Evolutionary conservation across 2,329 filamentous ascomycete species (phyloP).

Genomic region (Knufia petricola): DNA sequence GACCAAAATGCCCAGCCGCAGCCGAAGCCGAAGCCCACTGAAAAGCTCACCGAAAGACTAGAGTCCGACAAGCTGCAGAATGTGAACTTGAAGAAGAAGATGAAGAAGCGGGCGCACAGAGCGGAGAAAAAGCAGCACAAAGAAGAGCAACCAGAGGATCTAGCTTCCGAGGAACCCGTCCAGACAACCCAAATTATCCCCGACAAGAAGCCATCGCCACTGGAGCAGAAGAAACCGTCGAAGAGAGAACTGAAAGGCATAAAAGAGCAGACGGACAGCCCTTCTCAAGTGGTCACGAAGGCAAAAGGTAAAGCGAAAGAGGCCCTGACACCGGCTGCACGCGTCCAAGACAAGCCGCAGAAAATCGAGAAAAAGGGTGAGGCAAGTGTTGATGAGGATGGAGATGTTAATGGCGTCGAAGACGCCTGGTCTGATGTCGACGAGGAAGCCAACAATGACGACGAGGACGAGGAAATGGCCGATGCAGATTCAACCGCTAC

Average conservation of each 20-base stretch:
- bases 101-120: constrained; percentile 20
- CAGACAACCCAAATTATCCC: constrained; percentile 38
- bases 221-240: constrained; percentile 24
- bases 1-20: constrained; percentile 23
- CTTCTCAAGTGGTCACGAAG: constrained; percentile 9
- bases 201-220: constrained; percentile 23
- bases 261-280: constrained; percentile 15
- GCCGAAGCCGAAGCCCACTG: constrained; percentile 25
- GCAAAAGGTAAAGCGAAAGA: constrained; percentile 10
- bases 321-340: constrained; percentile 13
- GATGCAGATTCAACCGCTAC: constrained; percentile 30
- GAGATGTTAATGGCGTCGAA: constrained; percentile 25
- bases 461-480: constrained; percentile 19
- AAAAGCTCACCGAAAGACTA: constrained; percentile 53
- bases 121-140: constrained; percentile 18
- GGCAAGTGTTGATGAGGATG: constrained; percentile 16
- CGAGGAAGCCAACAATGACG: constrained; percentile 7
- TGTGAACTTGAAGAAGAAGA: constrained; percentile 25
- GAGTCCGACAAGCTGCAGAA: constrained; percentile 51
- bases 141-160: constrained; percentile 31
- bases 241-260: constrained; percentile 29
- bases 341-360: not conserved
- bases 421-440: constrained; percentile 33
- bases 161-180: too few relatives aligned
- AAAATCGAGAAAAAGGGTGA: not conserved